phyloP scores from a whole-genome alignment of 1,139 yeast genomes.

The Kazachstania sp. region DNA sequence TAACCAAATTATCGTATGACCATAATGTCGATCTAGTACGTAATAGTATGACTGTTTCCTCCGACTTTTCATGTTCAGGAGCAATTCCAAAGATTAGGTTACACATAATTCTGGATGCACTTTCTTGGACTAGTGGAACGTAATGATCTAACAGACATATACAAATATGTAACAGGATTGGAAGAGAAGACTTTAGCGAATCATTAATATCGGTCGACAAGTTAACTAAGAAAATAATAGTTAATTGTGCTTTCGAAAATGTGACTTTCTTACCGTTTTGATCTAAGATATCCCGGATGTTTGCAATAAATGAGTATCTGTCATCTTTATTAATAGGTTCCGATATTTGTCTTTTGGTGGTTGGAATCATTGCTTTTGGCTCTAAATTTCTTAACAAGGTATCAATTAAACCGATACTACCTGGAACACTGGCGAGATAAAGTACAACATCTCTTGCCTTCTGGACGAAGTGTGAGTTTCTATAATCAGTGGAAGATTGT shows the following conservation, averaged over 20 bases:
- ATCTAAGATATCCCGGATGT: constrained; percentile 51
- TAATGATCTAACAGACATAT: constrained; percentile 84
- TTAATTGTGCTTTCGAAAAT: constrained; percentile 80
- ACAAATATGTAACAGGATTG: constrained; percentile 74
- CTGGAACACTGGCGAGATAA: constrained; percentile 45
- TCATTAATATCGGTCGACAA: constrained; percentile 55
- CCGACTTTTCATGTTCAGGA: constrained; percentile 45
- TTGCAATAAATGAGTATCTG: constrained; percentile 67
- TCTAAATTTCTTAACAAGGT: constrained; percentile 60
- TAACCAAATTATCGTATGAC: constrained; percentile 80
- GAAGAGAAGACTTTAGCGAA: constrained; percentile 48
- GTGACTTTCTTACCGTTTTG: constrained; percentile 62
- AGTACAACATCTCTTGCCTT: constrained; percentile 74
- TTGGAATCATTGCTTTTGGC: constrained; percentile 82
- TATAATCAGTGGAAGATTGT: constrained; percentile 57
- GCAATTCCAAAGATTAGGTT: constrained; percentile 64
- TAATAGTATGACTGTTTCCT: constrained; percentile 46
- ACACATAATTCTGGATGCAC: constrained; percentile 67
- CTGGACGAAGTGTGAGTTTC: constrained; percentile 68
- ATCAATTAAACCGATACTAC: constrained; percentile 37
- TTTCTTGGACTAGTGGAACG: constrained; percentile 70
- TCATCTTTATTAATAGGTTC: constrained; percentile 25
- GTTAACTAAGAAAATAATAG: constrained; percentile 78
- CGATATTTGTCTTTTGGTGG: constrained; percentile 35
- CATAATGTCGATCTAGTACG: constrained; percentile 52